Conservation (phyloP, 2,329 filamentous ascomycete species). For the Colletotrichum acutatum region DNA sequence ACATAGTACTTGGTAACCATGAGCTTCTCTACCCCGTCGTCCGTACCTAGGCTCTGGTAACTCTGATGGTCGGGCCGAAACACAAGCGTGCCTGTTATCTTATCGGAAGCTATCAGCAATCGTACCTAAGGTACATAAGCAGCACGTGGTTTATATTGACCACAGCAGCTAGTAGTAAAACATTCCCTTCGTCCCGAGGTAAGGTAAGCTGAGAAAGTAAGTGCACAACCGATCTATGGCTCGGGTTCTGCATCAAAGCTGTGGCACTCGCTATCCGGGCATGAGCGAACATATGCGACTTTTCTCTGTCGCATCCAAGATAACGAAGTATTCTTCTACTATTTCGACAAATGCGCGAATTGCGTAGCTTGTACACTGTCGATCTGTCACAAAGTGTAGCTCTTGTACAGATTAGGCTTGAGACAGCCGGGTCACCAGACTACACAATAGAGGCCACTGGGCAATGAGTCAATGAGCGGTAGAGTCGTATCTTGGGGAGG, state of each 20-base stretch:
- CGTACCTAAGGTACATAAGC: not conserved
- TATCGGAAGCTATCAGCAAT: conserved; percentile 13
- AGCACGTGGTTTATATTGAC: conserved; percentile 4
- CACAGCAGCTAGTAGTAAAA: not conserved
- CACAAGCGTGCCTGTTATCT: conserved; percentile 1
- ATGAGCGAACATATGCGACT: not conserved
- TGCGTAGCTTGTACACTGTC: not conserved
- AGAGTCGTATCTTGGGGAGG: not conserved
- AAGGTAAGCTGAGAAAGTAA: not conserved
- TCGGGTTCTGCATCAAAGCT: not conserved
- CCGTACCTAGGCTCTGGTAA: not conserved
- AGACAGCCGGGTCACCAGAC: not conserved
- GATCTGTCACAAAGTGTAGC: not conserved
- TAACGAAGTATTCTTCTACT: not conserved
- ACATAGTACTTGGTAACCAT: not conserved
- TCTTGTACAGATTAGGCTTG: not conserved
- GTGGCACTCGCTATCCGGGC: not conserved
- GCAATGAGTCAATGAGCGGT: not conserved
- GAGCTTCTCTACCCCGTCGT: not conserved
- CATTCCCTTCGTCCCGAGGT: not conserved
- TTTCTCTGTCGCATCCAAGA: not conserved
- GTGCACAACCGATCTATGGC: not conserved
- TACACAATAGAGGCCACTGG: not conserved
- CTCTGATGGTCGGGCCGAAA: not conserved
- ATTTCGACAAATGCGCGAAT: not conserved